Evolutionary conservation across 2,329 filamentous ascomycete species (phyloP), one percentile per base, ranked within the genome.

Genomic region (Fusarium pseudonygamai): DNA sequence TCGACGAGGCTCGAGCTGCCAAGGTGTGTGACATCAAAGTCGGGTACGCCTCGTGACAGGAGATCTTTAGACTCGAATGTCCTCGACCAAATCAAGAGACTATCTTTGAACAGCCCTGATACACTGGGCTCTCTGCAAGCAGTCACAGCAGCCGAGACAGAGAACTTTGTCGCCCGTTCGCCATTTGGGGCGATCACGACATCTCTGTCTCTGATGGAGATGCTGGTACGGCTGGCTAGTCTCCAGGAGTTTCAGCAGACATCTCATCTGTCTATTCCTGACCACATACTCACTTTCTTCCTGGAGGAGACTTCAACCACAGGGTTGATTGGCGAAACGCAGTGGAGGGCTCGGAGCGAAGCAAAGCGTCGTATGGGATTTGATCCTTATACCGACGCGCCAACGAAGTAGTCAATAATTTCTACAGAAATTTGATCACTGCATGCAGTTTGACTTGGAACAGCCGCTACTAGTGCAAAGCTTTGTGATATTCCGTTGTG

Each of bases 201-300:
- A 75, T 92, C 86, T 73, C 83, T 87, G 72, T 97, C 95, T 3
- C 88, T 97, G 14, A 89, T 98, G 60, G 95, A 98, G 81, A 96
- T 96, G 86, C 86, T 97, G 37, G 89, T 97, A 52, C 93, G 96
- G 46, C 88, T 98, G 52, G 92, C 93, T 9, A 94, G 94, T 28
- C 88, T 97, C 20, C 95, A 97, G 79, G 94, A 97, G 84, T 97
- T 96, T 81, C 93, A 97, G 79, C 95, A 98, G 85, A 89, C 90
- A 45, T 95, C 93, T 1, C 95, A 97, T 77, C 88, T 97, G n/a
- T 90, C 94, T 12, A 96, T 97, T 69, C 93, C 93, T 3, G 95
- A 98, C 79, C 93, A 97, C 76, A 90, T 97, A 5, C 86, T 97
- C 45, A 94, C 92, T 59, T 97, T 97, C 84, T 98, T 97, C 83